phyloP scores from a whole-genome alignment of 2,329 filamentous ascomycete genomes.

The Amphichorda felina region DNA sequence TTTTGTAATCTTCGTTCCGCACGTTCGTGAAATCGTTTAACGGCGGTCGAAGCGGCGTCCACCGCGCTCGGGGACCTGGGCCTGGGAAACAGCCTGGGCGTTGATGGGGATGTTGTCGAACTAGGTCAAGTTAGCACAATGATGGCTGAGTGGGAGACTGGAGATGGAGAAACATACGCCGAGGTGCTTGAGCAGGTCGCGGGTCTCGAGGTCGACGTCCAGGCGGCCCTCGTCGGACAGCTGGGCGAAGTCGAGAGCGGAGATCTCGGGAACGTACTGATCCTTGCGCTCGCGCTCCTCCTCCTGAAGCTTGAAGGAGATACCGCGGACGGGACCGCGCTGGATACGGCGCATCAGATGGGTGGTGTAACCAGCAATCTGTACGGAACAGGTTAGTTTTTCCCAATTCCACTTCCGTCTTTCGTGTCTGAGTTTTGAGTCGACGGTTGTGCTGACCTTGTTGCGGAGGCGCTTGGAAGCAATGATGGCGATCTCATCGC shows the following conservation, averaged over 20 bases:
- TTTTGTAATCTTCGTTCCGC: constrained; percentile 12
- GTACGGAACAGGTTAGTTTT: constrained; percentile 3
- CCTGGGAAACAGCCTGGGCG: constrained; percentile 80
- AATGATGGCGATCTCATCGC: constrained; percentile 99
- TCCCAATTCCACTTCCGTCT: background rate
- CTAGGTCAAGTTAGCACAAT: constrained; percentile 34
- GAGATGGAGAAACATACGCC: constrained; percentile 59
- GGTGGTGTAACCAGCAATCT: constrained; percentile 98
- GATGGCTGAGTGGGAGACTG: background rate
- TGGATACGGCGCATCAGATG: constrained; percentile 99
- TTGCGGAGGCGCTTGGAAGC: constrained; percentile 98
- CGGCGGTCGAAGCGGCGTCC: constrained; percentile 64
- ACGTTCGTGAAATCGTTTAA: constrained; percentile 14
- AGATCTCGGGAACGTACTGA: constrained; percentile 99
- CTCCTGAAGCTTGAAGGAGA: constrained; percentile 99
- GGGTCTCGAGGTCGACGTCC: constrained; percentile 94
- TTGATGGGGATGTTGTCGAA: constrained; percentile 98
- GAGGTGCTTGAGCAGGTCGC: constrained; percentile 97
- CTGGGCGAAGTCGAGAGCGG: constrained; percentile 95
- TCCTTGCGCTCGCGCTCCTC: constrained; percentile 99
- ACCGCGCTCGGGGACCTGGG: constrained; percentile 71
- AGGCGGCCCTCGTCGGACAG: constrained; percentile 86
- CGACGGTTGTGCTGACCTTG: constrained; percentile 56
- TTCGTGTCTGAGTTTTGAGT: background rate
- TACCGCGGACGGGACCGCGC: constrained; percentile 96